Evolutionary conservation across 352 stramenopile genomes (phyloP).

Genomic region (Phytophthora lateralis): DNA sequence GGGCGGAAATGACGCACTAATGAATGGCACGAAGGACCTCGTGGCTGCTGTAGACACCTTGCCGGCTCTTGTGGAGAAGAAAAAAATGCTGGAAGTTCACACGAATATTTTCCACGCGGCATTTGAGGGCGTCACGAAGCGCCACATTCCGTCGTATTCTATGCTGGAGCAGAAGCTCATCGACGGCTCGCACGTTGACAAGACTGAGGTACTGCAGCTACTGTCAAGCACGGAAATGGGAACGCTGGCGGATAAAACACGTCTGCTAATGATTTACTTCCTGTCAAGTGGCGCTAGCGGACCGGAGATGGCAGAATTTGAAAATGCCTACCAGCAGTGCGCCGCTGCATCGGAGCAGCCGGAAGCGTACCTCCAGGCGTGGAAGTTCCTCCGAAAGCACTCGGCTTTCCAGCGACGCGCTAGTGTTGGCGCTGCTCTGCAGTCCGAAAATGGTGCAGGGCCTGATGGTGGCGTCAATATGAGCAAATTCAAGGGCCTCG

Average conservation of each 20-base stretch:
- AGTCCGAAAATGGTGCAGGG: constrained; percentile 32
- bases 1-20: constrained; percentile 64
- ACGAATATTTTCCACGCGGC: constrained; percentile 89
- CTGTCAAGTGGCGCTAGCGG: constrained; percentile 71
- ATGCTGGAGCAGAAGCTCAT: constrained; percentile 90
- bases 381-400: constrained; percentile 85
- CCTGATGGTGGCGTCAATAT: constrained; percentile 59
- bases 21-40: constrained; percentile 84
- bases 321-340: constrained; percentile 72
- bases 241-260: constrained; percentile 80
- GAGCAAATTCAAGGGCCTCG: constrained; percentile 86
- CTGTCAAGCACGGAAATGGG: constrained; percentile 67
- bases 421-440: constrained; percentile 61
- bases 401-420: constrained; percentile 82
- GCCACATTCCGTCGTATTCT: constrained; percentile 83
- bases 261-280: constrained; percentile 90
- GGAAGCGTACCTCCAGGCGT: constrained; percentile 60
- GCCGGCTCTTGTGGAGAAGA: constrained; percentile 83
- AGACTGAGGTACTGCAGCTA: constrained; percentile 73
- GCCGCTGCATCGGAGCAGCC: constrained; percentile 36
- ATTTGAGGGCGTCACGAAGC: constrained; percentile 78
- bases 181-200: constrained; percentile 73
- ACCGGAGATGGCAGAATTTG: constrained; percentile 78
- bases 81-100: constrained; percentile 89
- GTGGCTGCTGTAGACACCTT: constrained; percentile 86